Evolutionary conservation across 352 stramenopile genomes (phyloP).

Genomic region (Globisporangium canariense): DNA sequence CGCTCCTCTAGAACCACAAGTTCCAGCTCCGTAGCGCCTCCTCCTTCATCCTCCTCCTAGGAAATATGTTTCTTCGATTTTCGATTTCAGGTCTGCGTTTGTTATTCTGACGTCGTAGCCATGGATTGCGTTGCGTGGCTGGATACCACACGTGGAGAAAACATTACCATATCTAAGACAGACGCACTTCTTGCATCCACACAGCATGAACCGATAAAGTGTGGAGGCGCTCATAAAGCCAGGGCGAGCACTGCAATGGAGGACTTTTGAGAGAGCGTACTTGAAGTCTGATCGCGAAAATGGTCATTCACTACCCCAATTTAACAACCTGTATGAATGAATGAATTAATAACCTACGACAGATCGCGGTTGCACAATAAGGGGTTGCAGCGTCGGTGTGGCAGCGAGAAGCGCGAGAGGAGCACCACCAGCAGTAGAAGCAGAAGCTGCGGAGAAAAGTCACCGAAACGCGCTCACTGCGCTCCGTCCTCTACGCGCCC

Average conservation of each 20-base stretch:
- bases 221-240: background rate
- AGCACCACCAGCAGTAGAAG: background rate
- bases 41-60: background rate
- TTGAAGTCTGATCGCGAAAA: background rate
- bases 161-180: background rate
- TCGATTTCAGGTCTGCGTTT: background rate
- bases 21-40: background rate
- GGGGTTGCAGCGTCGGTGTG: background rate
- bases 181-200: background rate
- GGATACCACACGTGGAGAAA: background rate
- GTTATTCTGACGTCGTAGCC: background rate
- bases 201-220: background rate
- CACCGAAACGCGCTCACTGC: conserved; percentile 4
- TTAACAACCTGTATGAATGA: background rate
- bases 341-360: background rate
- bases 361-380: background rate
- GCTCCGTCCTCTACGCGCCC: too few species aligned
- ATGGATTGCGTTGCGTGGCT: background rate
- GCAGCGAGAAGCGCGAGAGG: background rate
- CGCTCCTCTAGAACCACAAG: background rate
- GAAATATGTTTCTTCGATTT: background rate
- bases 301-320: background rate
- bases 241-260: background rate
- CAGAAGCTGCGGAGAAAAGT: conserved; percentile 1
- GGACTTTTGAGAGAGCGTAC: background rate